These are phyloP conservation scores for Reutealis trisperma DNA, from an alignment of 345 rosid genomes.

Conservation along the genomic window DNA sequence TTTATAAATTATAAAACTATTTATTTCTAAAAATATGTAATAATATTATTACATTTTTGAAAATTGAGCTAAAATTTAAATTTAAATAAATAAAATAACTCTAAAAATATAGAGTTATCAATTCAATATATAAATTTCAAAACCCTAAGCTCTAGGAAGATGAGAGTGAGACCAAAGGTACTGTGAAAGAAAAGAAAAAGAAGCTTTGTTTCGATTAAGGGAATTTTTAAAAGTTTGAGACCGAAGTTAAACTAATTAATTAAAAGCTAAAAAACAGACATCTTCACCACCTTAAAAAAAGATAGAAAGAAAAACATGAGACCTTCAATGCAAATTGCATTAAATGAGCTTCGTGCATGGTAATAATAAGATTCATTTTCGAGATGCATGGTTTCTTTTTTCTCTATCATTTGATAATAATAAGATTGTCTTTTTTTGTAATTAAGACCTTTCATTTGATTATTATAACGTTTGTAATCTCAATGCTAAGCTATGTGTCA, in stretches of 20 bases:
- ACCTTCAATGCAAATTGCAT: slow-evolving; percentile 46
- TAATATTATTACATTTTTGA: too few species aligned
- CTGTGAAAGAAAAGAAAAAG: slow-evolving; percentile 9
- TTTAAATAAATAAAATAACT: too few species aligned
- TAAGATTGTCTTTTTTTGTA: background rate
- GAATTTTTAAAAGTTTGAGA: slow-evolving; percentile 20
- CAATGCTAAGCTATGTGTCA: too few species aligned
- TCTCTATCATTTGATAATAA: background rate
- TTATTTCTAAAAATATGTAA: too few species aligned
- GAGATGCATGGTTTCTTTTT: slow-evolving; percentile 41
- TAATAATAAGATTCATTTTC: slow-evolving; percentile 43
- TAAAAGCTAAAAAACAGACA: slow-evolving; percentile 53
- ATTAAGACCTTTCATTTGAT: background rate
- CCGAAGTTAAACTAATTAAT: slow-evolving; percentile 14
- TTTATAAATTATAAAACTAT: too few species aligned
- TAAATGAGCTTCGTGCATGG: slow-evolving; percentile 47
- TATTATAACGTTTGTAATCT: too few species aligned
- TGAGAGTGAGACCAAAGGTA: slow-evolving; percentile 15
- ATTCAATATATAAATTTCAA: too few species aligned
- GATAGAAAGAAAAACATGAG: slow-evolving; percentile 24
- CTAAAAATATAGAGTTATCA: too few species aligned
- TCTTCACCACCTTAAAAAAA: slow-evolving; percentile 38
- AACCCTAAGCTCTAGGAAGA: slow-evolving; percentile 42
- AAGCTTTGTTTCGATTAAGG: slow-evolving; percentile 15
- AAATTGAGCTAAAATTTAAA: too few species aligned